Conservation (phyloP, 164 flowering plant genomes). For the Kalanchoe fedtschenkoi region DNA sequence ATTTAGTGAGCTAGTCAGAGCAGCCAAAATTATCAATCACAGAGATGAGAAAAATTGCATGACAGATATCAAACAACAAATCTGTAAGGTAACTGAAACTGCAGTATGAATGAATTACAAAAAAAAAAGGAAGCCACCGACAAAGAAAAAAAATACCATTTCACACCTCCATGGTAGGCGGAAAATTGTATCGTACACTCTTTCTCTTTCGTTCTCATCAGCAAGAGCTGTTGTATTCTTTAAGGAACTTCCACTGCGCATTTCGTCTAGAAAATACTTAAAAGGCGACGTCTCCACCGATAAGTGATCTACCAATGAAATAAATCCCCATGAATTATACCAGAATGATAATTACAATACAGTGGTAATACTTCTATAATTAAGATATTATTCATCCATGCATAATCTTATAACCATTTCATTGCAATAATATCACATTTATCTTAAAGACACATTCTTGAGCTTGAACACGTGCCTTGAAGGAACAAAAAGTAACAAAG, state of each 20-base stretch:
- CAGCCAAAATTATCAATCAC: not conserved
- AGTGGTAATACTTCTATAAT: not conserved
- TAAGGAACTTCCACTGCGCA: slow-evolving; percentile 64
- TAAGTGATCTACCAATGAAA: slow-evolving; percentile 29
- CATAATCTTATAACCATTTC: not conserved
- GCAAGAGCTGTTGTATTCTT: slow-evolving; percentile 62
- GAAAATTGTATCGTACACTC: slow-evolving; percentile 91
- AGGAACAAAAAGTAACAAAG: not conserved
- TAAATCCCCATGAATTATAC: not conserved
- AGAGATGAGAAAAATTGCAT: not conserved
- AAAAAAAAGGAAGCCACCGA: not conserved
- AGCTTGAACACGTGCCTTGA: not conserved
- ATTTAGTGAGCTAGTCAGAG: not conserved
- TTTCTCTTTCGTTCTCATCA: slow-evolving; percentile 85
- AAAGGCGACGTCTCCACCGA: slow-evolving; percentile 61
- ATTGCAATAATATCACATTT: not conserved
- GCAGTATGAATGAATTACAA: not conserved
- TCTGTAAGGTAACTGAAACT: not conserved
- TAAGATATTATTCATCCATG: not conserved
- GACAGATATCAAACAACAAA: not conserved
- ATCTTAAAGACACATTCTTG: not conserved
- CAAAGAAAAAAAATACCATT: slow-evolving; percentile 41
- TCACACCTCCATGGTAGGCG: slow-evolving; percentile 99
- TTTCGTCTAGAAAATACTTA: slow-evolving; percentile 66
- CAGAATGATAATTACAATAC: not conserved